Percentiles rank a stretch among this genome's conserved stretches.
These are phyloP conservation scores for Houttuynia cordata DNA, from an alignment of 164 flowering plant genomes.

Conservation along the genomic window DNA sequence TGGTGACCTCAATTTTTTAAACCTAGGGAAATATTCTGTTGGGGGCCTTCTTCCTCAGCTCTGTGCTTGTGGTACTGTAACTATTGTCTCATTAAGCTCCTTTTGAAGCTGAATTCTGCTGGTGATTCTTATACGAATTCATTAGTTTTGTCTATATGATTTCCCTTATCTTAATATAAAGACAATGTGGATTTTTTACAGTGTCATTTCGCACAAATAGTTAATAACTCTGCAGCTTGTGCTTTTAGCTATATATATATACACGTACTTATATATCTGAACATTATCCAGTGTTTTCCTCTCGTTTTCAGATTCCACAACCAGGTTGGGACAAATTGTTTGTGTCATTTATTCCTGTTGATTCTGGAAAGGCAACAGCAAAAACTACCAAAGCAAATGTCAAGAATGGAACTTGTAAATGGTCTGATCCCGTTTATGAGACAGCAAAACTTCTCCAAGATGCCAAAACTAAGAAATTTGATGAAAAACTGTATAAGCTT, in stretches of 20 bases:
- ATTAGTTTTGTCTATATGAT: too few species aligned
- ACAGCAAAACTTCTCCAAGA: slow-evolving; percentile 92
- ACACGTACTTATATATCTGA: background rate
- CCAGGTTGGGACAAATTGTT: slow-evolving; percentile 93
- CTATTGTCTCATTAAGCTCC: too few species aligned
- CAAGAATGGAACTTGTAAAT: slow-evolving; percentile 89
- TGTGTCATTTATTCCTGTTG: slow-evolving; percentile 78
- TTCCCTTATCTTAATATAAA: too few species aligned
- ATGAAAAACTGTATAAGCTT: slow-evolving; percentile 80
- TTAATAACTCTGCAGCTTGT: too few species aligned
- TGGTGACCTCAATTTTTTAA: background rate
- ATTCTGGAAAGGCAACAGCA: slow-evolving; percentile 73
- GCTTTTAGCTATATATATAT: too few species aligned
- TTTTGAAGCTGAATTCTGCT: too few species aligned
- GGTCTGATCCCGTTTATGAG: slow-evolving; percentile 98
- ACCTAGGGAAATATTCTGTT: background rate
- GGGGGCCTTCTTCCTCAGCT: background rate
- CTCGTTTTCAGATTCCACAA: slow-evolving; percentile 63
- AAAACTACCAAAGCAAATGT: slow-evolving; percentile 91
- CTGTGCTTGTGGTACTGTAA: background rate
- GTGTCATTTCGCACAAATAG: too few species aligned
- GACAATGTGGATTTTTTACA: too few species aligned
- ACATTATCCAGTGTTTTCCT: background rate
- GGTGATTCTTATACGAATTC: too few species aligned
- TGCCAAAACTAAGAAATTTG: slow-evolving; percentile 60